Evolutionary conservation across 495 filamentous ascomycete species (phyloP), one percentile per base, ranked within the genome.

Genomic region (Penicillium bialowiezense): DNA sequence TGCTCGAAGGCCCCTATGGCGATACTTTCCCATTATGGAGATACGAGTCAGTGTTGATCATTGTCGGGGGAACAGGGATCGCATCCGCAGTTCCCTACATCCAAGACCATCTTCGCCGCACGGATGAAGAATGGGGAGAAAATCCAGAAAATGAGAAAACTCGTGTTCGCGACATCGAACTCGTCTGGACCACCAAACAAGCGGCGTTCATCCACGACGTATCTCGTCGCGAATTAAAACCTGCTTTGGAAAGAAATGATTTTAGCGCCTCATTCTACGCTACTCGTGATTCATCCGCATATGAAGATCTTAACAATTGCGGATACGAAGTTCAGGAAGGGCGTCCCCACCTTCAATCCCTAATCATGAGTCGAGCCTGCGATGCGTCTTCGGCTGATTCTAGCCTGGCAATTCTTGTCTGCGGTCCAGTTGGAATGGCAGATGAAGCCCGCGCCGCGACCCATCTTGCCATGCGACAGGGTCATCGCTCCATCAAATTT

Each of bases 1-100:
- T 84, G 0, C 65, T 84, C 6, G 83, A 85, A 51, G 82, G 82
- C 0, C 79, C 83, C 1, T 85, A 86, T 51, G 81, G 82, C 3
- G 59, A 74, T 33, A 62, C 63, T 12, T 66, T 64, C 13, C 74
- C 76, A 0, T 47, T 83, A 0, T 73, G 74, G 54, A 60, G 62
- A 5, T 82, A 74, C 48, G 71, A 79, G 21, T 74, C 70, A 2
- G 64, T 83, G 12, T 52, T 84, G 7, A 68, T 85, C n/a, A 70
- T 86, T 13, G 79, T 72, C 3, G 82, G 83, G 4, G 83, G 83
- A 0, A 79, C 77, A 3, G 83, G 83, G 0, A 78, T 86, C 35
- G 75, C 81, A 0, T 78, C 73, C 0, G 67, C 75, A 3, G 58
- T 81, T 2, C 74, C 81, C 0, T 79, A 83, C 51, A 59, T 86